Conservation (phyloP, 371 early-diverging fungal genomes). For the Mortierella sp. region DNA sequence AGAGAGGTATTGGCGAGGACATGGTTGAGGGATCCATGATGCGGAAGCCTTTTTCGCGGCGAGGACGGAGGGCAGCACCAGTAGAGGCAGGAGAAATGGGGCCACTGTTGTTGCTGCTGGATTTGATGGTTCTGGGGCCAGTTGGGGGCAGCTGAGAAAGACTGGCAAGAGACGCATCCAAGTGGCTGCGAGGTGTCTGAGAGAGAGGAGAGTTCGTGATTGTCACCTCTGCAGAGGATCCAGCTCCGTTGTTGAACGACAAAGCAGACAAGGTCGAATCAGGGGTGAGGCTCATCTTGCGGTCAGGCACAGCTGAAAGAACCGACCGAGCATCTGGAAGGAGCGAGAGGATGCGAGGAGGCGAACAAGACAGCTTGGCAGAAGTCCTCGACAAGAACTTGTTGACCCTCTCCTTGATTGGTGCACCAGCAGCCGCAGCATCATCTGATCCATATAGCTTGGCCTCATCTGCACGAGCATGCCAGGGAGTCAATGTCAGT, state of each 20-base stretch:
- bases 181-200: neutral
- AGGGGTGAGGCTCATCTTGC: conserved; percentile 3
- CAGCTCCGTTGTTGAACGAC: neutral
- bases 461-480: conserved; percentile 50
- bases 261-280: neutral
- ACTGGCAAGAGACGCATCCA: neutral
- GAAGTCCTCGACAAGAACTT: conserved; percentile 45
- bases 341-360: conserved; percentile 20
- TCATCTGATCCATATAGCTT: conserved; percentile 35
- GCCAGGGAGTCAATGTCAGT: conserved; percentile 55
- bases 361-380: conserved; percentile 22
- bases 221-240: neutral
- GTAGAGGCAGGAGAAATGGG: neutral
- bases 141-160: neutral
- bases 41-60: conserved; percentile 32
- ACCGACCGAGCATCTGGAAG: neutral
- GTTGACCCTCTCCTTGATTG: conserved; percentile 37
- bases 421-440: conserved; percentile 1
- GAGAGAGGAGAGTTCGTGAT: neutral
- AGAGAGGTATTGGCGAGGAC: conserved; percentile 1
- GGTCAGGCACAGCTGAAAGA: neutral
- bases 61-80: neutral
- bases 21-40: conserved; percentile 25
- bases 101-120: neutral
- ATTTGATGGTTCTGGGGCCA: neutral